phyloP scores from a whole-genome alignment of 306 rosid species.

The Parietaria judaica region DNA sequence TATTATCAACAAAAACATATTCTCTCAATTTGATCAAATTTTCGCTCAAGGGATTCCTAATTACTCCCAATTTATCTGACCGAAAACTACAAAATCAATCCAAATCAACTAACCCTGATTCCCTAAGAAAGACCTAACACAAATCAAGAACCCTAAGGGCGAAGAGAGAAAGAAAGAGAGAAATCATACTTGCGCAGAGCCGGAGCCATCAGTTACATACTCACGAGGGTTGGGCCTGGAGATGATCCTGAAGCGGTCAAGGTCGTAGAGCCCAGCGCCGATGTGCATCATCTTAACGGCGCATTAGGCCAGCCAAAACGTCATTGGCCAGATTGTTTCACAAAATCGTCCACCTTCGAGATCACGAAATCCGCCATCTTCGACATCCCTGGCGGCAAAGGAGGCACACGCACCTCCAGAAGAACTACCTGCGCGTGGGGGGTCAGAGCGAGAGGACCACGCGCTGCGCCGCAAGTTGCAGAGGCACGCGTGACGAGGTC shows the following conservation, averaged over 20 bases:
- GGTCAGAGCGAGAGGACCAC: conserved; percentile 39
- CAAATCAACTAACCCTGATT: no score
- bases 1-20: no score
- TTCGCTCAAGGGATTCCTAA: no score
- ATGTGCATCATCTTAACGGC: conserved; percentile 99
- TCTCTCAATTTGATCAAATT: no score
- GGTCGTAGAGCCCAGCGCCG: conserved; percentile 88
- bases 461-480: conserved; percentile 41
- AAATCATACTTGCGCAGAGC: conserved; percentile 82
- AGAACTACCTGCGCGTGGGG: conserved; percentile 18
- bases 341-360: conserved; percentile 84
- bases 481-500: conserved; percentile 44
- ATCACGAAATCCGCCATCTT: conserved; percentile 83
- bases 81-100: no score
- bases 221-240: conserved; percentile 97
- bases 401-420: conserved; percentile 60
- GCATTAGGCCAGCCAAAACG: conserved; percentile 96
- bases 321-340: conserved; percentile 98
- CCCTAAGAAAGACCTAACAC: no score
- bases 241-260: conserved; percentile 87
- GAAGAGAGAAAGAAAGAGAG: background rate
- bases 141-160: no score
- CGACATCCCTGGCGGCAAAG: conserved; percentile 56
- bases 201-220: conserved; percentile 98
- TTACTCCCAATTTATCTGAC: no score